phyloP scores from a whole-genome alignment of 2,329 filamentous ascomycete genomes.

The Chrysoporthe cubensis region DNA sequence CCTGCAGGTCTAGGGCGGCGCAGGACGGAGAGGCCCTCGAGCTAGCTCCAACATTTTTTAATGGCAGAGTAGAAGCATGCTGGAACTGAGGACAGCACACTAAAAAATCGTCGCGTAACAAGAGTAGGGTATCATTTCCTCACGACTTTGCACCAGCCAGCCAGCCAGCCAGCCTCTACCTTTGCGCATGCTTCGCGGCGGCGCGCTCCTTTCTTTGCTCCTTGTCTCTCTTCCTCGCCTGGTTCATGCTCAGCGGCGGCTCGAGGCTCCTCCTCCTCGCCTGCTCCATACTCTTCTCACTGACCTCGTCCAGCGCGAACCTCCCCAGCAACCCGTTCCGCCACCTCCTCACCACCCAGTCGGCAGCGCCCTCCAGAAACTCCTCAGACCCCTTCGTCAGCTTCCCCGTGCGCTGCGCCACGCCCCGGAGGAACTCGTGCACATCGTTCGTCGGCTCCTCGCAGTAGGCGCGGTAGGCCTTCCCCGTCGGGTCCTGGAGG shows the following conservation, averaged over 20 bases:
- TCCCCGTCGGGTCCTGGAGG: slow-evolving; percentile 54
- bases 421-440: slow-evolving; percentile 68
- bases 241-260: slow-evolving; percentile 46
- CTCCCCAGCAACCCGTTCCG: slow-evolving; percentile 74
- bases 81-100: too few species aligned
- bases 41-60: too few species aligned
- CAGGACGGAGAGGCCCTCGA: too few species aligned
- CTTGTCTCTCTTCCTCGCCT: slow-evolving; percentile 70
- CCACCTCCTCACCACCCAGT: slow-evolving; percentile 84
- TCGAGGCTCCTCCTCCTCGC: slow-evolving; percentile 57
- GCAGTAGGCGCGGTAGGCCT: slow-evolving; percentile 64
- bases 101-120: not conserved
- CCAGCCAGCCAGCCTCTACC: not conserved
- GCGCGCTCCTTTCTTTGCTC: slow-evolving; percentile 51
- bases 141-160: not conserved
- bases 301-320: slow-evolving; percentile 80
- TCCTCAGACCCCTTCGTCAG: slow-evolving; percentile 73
- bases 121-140: slow-evolving; percentile 26
- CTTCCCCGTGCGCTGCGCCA: slow-evolving; percentile 76
- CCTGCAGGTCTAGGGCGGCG: too few species aligned
- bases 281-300: slow-evolving; percentile 58
- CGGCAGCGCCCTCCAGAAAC: slow-evolving; percentile 72
- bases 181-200: slow-evolving; percentile 36
- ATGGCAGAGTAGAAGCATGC: too few species aligned
- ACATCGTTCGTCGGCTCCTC: slow-evolving; percentile 79